Conservation (phyloP, 371 early-diverging fungal genomes). For the Rhizopus microsporus region DNA sequence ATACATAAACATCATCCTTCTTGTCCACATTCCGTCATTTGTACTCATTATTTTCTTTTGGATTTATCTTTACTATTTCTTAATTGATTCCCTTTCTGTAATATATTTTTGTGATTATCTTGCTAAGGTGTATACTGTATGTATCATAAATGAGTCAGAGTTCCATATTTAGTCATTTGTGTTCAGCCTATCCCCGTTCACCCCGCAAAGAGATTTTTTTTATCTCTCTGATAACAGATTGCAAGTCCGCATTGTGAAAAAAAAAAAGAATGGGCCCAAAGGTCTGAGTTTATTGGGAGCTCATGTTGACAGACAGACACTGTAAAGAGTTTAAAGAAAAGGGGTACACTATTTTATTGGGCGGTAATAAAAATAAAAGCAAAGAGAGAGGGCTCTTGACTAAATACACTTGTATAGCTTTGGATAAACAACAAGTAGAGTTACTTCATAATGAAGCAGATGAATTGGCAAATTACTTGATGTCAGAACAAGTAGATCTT, state of each 20-base stretch:
- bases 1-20: no score
- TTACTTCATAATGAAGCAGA: constrained; percentile 50
- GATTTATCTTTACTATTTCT: no score
- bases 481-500: constrained; percentile 48
- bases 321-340: not conserved
- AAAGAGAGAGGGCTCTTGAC: not conserved
- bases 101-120: not conserved
- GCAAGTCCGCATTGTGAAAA: no score
- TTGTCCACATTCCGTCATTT: no score
- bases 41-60: no score
- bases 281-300: not conserved
- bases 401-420: constrained; percentile 17
- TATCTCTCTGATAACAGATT: constrained; percentile 1
- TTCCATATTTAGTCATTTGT: constrained; percentile 11
- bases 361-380: not conserved
- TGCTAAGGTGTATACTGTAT: not conserved
- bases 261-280: no score
- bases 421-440: constrained; percentile 29
- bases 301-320: not conserved
- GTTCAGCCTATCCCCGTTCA: constrained; percentile 5
- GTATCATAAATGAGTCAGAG: constrained; percentile 24
- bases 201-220: not conserved
- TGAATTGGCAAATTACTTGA: constrained; percentile 47
- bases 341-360: not conserved
- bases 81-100: no score